phyloP scores from a whole-genome alignment of 164 flowering plant species.

The grape (Vitis vinifera) region DNA sequence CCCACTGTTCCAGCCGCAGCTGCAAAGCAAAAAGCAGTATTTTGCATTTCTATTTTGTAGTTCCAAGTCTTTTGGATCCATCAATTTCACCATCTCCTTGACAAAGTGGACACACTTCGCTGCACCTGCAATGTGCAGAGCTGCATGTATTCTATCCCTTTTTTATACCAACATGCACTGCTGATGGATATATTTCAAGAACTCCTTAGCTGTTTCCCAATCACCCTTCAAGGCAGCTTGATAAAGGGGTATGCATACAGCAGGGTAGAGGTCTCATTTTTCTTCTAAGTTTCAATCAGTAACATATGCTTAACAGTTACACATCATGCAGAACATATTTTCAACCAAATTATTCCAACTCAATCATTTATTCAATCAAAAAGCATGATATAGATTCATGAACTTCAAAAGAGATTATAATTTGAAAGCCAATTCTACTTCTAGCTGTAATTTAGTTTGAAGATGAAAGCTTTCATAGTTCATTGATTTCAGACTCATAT shows the following conservation, averaged over 20 bases:
- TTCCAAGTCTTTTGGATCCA: conserved; percentile 6
- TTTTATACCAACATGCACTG: not conserved
- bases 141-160: not conserved
- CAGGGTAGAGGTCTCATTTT: too few relatives aligned
- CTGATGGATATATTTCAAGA: not conserved
- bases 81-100: not conserved
- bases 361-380: too few relatives aligned
- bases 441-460: too few relatives aligned
- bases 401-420: too few relatives aligned
- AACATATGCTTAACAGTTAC: too few relatives aligned
- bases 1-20: conserved; percentile 22
- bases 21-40: conserved; percentile 36
- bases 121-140: not conserved
- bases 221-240: not conserved
- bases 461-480: too few relatives aligned
- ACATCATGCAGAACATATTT: too few relatives aligned
- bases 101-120: not conserved
- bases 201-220: not conserved
- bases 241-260: not conserved
- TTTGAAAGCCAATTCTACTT: too few relatives aligned
- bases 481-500: too few relatives aligned
- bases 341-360: too few relatives aligned
- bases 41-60: conserved; percentile 3
- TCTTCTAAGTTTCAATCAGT: too few relatives aligned
- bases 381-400: too few relatives aligned